Conservation (phyloP, 768 basidiomycete species). For the Boletus vinaceobasis region DNA sequence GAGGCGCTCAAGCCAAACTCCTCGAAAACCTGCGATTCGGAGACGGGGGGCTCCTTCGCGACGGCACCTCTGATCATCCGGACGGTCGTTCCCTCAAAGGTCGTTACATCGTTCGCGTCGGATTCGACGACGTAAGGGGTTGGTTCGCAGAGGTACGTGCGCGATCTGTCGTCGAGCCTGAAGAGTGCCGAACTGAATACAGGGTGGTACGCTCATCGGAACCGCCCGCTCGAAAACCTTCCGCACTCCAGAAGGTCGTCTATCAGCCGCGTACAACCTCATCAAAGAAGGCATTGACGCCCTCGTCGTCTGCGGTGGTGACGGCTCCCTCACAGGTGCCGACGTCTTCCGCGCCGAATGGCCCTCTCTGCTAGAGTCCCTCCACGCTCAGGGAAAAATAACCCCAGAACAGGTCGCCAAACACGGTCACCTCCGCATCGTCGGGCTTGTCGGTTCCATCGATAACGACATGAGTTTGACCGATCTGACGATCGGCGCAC, state of each 20-base stretch:
- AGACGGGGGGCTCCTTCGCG: conserved; percentile 70
- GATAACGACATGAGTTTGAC: conserved; percentile 99
- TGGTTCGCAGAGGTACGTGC: conserved; percentile 85
- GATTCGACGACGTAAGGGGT: conserved; percentile 96
- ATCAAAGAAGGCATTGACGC: conserved; percentile 98
- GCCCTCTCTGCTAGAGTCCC: conserved; percentile 74
- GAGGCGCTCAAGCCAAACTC: conserved; percentile 37
- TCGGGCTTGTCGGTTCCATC: conserved; percentile 98
- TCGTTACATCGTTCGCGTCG: conserved; percentile 89
- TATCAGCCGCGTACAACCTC: conserved; percentile 85
- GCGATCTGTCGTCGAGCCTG: neutral
- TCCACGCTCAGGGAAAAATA: conserved; percentile 72
- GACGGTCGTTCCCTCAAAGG: conserved; percentile 78
- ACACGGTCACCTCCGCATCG: conserved; percentile 87
- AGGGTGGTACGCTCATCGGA: conserved; percentile 97
- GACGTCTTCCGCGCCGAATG: conserved; percentile 93
- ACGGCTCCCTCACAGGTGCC: conserved; percentile 94
- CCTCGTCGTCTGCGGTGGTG: conserved; percentile 94
- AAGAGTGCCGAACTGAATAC: neutral
- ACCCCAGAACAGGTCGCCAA: conserved; percentile 64
- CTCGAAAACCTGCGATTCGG: conserved; percentile 80
- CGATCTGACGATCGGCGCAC: conserved; percentile 94
- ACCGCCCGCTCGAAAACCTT: conserved; percentile 85
- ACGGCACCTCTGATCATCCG: conserved; percentile 75
- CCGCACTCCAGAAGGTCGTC: conserved; percentile 82